Percentiles rank a stretch among this genome's conserved stretches.
phyloP scores from a whole-genome alignment of 148 eudicot species.

The Chenopodium suecicum region DNA sequence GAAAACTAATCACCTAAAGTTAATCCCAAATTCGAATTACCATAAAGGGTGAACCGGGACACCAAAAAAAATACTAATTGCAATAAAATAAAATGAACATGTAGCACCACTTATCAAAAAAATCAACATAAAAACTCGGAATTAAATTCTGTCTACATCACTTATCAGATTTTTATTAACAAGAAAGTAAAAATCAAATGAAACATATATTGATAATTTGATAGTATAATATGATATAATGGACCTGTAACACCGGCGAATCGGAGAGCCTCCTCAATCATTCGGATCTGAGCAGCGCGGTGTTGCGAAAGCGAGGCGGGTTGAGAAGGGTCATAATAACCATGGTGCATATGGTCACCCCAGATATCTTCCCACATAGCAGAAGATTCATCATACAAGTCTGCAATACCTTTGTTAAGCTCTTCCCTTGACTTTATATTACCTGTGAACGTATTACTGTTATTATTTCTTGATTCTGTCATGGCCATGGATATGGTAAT shows the following conservation, averaged over 20 bases:
- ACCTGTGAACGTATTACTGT: background rate
- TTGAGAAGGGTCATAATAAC: constrained; percentile 53
- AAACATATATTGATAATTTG: too few relatives aligned
- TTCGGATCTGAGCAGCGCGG: constrained; percentile 83
- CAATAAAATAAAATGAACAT: too few relatives aligned
- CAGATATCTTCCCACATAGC: constrained; percentile 89
- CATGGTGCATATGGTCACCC: constrained; percentile 99
- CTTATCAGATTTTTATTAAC: too few relatives aligned
- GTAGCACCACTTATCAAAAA: too few relatives aligned
- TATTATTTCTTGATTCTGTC: background rate
- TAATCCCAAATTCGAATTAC: too few relatives aligned
- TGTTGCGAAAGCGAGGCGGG: constrained; percentile 58
- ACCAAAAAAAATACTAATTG: too few relatives aligned
- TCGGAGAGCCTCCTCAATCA: constrained; percentile 83
- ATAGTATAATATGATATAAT: too few relatives aligned
- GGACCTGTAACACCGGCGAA: constrained; percentile 71
- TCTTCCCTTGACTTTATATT: constrained; percentile 18
- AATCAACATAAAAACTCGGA: too few relatives aligned
- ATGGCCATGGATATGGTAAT: background rate
- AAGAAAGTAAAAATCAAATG: too few relatives aligned
- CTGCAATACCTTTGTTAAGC: constrained; percentile 76
- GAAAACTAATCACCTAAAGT: too few relatives aligned
- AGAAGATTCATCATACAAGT: constrained; percentile 82
- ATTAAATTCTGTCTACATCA: too few relatives aligned
- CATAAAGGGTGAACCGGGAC: too few relatives aligned